These are phyloP conservation scores for Pezicula carpinea DNA, from an alignment of 2,329 filamentous ascomycete genomes.

Conservation along the genomic window DNA sequence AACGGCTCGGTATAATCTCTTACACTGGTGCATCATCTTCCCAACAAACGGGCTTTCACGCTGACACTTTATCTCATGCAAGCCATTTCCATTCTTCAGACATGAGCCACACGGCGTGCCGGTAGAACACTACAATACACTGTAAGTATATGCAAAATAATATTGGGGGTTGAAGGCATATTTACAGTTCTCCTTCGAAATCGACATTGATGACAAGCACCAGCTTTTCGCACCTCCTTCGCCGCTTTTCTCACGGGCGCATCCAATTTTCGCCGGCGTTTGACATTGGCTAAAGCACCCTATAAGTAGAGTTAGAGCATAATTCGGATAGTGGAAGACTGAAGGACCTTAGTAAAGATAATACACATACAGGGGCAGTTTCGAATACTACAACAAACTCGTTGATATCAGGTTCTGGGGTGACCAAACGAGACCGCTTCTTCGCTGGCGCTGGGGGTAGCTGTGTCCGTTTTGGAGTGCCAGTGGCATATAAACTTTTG, in stretches of 20 bases:
- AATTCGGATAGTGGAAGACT: background rate
- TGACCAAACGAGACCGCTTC: slow-evolving; percentile 3
- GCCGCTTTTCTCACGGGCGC: slow-evolving; percentile 20
- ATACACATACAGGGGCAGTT: slow-evolving; percentile 11
- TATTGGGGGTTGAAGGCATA: background rate
- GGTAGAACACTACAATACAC: slow-evolving; percentile 15
- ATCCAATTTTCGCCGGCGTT: slow-evolving; percentile 18
- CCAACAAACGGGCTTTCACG: slow-evolving; percentile 20
- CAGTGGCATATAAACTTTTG: background rate
- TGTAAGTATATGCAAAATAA: background rate
- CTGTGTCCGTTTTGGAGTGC: slow-evolving; percentile 11
- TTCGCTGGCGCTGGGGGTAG: slow-evolving; percentile 10
- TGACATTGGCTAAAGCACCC: slow-evolving; percentile 17
- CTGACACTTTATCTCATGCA: slow-evolving; percentile 22
- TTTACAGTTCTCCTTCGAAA: slow-evolving; percentile 24
- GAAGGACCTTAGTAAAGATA: background rate
- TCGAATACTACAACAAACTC: slow-evolving; percentile 22
- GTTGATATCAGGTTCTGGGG: slow-evolving; percentile 7
- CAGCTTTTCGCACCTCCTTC: slow-evolving; percentile 22
- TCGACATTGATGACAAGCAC: slow-evolving; percentile 25
- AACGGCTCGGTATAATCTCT: background rate
- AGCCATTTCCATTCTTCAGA: slow-evolving; percentile 17
- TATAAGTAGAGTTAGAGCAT: background rate
- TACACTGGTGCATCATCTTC: slow-evolving; percentile 19
- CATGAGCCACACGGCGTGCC: slow-evolving; percentile 21